Percentiles rank a stretch among this genome's conserved stretches.
phyloP scores from a whole-genome alignment of 129 eudicot species.

The Saposhnikovia divaricata region DNA sequence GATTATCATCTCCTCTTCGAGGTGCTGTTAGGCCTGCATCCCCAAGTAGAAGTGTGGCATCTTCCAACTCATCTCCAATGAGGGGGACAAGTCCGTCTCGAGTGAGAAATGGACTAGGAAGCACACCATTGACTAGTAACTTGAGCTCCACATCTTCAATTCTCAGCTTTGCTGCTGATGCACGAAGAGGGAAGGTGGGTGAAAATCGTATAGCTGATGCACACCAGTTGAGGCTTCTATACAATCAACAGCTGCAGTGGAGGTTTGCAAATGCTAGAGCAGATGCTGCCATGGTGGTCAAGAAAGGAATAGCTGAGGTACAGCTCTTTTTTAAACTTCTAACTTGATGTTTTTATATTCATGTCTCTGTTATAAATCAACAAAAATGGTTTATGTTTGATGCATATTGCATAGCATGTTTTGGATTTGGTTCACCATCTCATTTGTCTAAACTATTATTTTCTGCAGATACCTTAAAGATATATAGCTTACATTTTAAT shows the following conservation, averaged over 20 bases:
- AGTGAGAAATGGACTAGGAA: constrained; percentile 27
- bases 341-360: neutral
- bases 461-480: neutral
- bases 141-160: constrained; percentile 39
- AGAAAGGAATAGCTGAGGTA: constrained; percentile 67
- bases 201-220: constrained; percentile 68
- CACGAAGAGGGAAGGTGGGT: constrained; percentile 73
- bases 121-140: constrained; percentile 20
- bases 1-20: constrained; percentile 56
- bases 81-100: constrained; percentile 68
- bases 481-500: neutral
- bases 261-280: constrained; percentile 75
- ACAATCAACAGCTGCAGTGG: constrained; percentile 84
- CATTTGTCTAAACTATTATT: neutral
- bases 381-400: neutral
- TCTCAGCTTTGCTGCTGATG: constrained; percentile 62
- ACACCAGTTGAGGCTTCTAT: constrained; percentile 55
- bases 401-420: constrained; percentile 8
- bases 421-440: constrained; percentile 6
- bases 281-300: constrained; percentile 49
- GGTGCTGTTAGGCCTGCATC: constrained; percentile 57
- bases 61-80: constrained; percentile 25
- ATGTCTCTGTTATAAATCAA: neutral
- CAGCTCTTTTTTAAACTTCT: neutral
- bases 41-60: constrained; percentile 34